Base-by-base conservation (phyloP, 2,329 filamentous ascomycete genomes). In the Xylaria sp. region DNA sequence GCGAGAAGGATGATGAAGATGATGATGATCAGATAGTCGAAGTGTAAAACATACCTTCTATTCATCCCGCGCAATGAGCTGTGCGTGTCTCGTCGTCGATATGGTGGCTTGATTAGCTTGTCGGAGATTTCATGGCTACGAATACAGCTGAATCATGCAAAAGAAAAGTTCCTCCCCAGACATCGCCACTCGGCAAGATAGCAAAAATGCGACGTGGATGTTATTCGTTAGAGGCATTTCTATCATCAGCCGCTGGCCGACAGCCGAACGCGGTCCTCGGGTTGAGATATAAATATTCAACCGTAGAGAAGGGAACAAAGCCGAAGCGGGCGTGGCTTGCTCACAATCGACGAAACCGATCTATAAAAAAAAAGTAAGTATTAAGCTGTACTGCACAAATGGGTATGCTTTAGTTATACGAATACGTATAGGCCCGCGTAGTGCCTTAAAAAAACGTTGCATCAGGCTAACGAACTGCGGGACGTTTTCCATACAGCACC, bases 1-100 rank as follows among this genome's bases (percentile, higher is more conserved):
- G 40, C 46, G 59, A 57, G n/a, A 49, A 33, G 23, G 51, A 56
- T 53, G 40, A 88, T 1, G 71, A 74, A 17, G 84, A 81, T 1
- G 82, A 88, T 6, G 86, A 89, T 17, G 83, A 88, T 44, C 80
- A 83, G 70, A 82, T 89, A 59, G 81, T 87, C 0, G 86, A 88
- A 73, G 85, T 89, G 2, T 88, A 81, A 75, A 38, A 59, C 42
- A 36, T 28, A 57, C 10, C 17, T 6, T n/a, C 6, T 28, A 26
- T 42, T 20, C 49, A 38, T 46, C 23, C 54, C 7, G 28, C 56
- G 48, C 68, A 66, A n/a, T 38, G 17, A 33, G 46, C 48, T 66
- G 17, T 54, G 38, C 15, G 38, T 28, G 10, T 44, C 28, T 44
- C 36, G 70, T 73, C 69, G 64, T 60, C 57, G 42, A 56, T 3